A percentile compares a stretch with the other conserved stretches of the same genome.
These are phyloP conservation scores for Mucor sp. DNA, from an alignment of 371 early-diverging fungal genomes.

Conservation along the genomic window DNA sequence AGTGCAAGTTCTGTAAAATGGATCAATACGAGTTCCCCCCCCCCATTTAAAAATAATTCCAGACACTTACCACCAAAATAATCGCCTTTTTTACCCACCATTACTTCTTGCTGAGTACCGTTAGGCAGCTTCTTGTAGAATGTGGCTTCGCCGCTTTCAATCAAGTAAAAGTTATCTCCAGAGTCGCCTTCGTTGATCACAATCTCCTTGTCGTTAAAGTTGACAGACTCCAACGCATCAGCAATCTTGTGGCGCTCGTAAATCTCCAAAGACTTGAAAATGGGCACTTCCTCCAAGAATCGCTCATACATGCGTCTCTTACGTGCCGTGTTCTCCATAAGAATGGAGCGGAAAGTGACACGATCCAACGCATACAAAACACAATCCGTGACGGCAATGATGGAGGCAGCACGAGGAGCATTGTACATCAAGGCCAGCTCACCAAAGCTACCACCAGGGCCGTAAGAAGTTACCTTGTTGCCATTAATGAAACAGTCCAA, in stretches of 20 bases:
- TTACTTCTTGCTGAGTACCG: slow-evolving; percentile 77
- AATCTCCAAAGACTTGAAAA: slow-evolving; percentile 64
- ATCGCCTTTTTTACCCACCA: slow-evolving; percentile 81
- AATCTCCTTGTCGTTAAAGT: slow-evolving; percentile 66
- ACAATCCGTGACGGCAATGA: slow-evolving; percentile 65
- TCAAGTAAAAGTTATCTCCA: slow-evolving; percentile 68
- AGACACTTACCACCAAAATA: slow-evolving; percentile 81
- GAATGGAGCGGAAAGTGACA: slow-evolving; percentile 75
- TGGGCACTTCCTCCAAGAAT: slow-evolving; percentile 73
- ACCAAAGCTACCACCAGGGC: slow-evolving; percentile 79
- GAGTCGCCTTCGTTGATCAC: slow-evolving; percentile 75
- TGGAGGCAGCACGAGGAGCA: slow-evolving; percentile 88
- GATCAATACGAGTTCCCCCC: too few species aligned
- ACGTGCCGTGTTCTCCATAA: slow-evolving; percentile 74
- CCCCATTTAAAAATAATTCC: not conserved
- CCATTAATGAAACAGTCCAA: slow-evolving; percentile 88
- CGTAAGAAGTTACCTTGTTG: slow-evolving; percentile 66
- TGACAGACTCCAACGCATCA: slow-evolving; percentile 76
- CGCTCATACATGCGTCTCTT: slow-evolving; percentile 81
- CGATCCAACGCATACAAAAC: slow-evolving; percentile 87
- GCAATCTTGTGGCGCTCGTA: slow-evolving; percentile 83
- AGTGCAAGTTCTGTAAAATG: slow-evolving; percentile 80
- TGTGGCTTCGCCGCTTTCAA: slow-evolving; percentile 89
- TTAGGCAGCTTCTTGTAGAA: slow-evolving; percentile 41
- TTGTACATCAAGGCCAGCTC: slow-evolving; percentile 93